Base-by-base conservation (phyloP, 2,329 filamentous ascomycete genomes). In the Boeremia exigua region DNA sequence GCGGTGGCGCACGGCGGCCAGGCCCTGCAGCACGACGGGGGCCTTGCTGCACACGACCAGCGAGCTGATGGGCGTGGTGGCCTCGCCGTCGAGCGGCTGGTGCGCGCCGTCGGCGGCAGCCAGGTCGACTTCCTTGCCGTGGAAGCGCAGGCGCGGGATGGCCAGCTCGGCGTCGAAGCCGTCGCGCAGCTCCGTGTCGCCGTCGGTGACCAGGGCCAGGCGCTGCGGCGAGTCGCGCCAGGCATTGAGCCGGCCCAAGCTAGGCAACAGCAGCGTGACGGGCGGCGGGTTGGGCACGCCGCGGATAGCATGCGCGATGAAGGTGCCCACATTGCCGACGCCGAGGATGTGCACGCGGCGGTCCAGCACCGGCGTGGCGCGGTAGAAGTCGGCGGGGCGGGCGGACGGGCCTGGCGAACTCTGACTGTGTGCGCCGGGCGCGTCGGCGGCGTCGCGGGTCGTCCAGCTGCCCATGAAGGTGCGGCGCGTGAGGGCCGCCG, bases 41-140 rank as follows among this genome's bases (percentile, higher is more conserved):
- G 92, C 85, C 75, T 96, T 97, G 28, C 88, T 90, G 2, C 90
- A 83, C 23, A 97, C 78, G 60, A 98, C 86, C 37, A 97, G 82
- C 68, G 91, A 90, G 60, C 83, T 78, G 36, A 97, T 89, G 17
- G 79, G 82, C 19, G 81, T 79, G 15, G 61, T 60, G 7, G 72
- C 73, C 46, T 75, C 70, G 46, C 67, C 69, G 14, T 65, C 55
- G 7, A 61, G 40, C 1, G 60, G 19, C 44, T 36, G 46, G 37
- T 27, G 44, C 36, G 27, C 51, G 27, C 32, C 45, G 17, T 28
- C 23, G 65, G 63, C 48, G 36, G 47, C 40, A n/a, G 54, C 47
- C 50, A 66, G 38, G 17, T 62, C 66, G 17, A 68, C 61, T 46
- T 76, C 71, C 46, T 72, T 70, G 10, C 77, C 76, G 60, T 80